phyloP scores from a whole-genome alignment of 148 eudicot species.

The Persicaria maculosa region DNA sequence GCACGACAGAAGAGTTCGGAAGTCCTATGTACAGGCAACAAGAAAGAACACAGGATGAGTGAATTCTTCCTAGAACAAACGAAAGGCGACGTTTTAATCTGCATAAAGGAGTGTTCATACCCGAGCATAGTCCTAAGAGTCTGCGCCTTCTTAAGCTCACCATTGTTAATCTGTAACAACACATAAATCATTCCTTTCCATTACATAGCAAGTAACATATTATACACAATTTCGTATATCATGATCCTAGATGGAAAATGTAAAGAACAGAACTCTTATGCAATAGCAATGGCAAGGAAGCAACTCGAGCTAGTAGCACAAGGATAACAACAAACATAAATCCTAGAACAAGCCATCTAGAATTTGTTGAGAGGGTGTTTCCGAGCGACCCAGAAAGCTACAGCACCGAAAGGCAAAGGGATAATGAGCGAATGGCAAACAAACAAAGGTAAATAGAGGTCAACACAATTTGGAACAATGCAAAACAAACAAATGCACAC shows the following conservation, averaged over 20 bases:
- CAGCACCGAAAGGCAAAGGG: no score
- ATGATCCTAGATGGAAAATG: not conserved
- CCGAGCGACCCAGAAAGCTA: no score
- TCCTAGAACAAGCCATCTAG: no score
- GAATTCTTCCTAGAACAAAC: not conserved
- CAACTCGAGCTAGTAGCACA: not conserved
- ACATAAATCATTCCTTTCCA: not conserved
- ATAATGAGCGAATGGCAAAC: no score
- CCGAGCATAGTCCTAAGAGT: slow-evolving; percentile 33
- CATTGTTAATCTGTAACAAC: slow-evolving; percentile 25
- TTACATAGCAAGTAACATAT: not conserved
- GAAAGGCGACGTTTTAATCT: not conserved
- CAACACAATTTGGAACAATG: no score
- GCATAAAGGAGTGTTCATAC: slow-evolving; percentile 13
- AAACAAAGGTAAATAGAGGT: no score
- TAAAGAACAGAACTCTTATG: not conserved
- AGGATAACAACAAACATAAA: not conserved
- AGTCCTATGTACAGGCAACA: slow-evolving; percentile 27
- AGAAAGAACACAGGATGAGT: not conserved
- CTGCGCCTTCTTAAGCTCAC: slow-evolving; percentile 47
- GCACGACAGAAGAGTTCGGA: slow-evolving; percentile 34
- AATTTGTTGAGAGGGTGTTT: no score
- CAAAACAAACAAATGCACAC: no score
- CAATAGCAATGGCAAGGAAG: not conserved
- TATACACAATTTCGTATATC: not conserved